Evolutionary conservation across 805 yeast species (phyloP), one percentile per base, ranked within the genome.

Genomic region (Saccharomycopsis sp.): DNA sequence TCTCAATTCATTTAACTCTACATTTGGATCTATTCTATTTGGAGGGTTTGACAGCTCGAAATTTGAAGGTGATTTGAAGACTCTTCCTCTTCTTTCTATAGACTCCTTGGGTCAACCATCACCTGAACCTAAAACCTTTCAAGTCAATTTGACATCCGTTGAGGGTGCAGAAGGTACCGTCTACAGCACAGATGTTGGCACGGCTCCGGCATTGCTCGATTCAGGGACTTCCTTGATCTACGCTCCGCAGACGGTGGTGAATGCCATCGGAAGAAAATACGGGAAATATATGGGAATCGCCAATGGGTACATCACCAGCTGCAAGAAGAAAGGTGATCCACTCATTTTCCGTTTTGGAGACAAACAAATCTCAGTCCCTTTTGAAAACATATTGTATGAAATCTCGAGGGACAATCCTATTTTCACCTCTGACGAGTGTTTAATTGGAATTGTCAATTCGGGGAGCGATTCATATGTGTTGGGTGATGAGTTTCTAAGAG

Each of bases 1-100:
- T 64, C 74, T 88, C 69, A 78, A 83, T 64, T 70, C 73, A 1
- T 64, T 68, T 1, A 53, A 67, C 3, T 64, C 75, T 9, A 69
- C 70, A 38, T 70, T 79, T 0, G 92, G 90, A 2, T 70, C 77
- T 12, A 73, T 87, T 20, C 68, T 87, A 53, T 87, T 87, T 72
- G 93, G 94, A 51, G 92, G 85, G 29, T 77, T 83, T 29, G 93
- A 87, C 66, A 79, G 78, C 59, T 77, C 81, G 44, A 86, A 85
- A 70, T 84, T 79, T 68, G 54, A 69, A 0, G 90, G 89, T 14
- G 64, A 69, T 38, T 69, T 23, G 22, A 17, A n/a, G 60, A 61
- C 49, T 42, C 47, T 50, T 20, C 52, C 56, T 8, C 19, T 60
- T 14, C 19, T 55, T 2, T 38, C 42, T 8, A 42, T 57, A 24